Conservation (phyloP, 192 early-diverging fungal species). For the Geranomyces michiganensis region DNA sequence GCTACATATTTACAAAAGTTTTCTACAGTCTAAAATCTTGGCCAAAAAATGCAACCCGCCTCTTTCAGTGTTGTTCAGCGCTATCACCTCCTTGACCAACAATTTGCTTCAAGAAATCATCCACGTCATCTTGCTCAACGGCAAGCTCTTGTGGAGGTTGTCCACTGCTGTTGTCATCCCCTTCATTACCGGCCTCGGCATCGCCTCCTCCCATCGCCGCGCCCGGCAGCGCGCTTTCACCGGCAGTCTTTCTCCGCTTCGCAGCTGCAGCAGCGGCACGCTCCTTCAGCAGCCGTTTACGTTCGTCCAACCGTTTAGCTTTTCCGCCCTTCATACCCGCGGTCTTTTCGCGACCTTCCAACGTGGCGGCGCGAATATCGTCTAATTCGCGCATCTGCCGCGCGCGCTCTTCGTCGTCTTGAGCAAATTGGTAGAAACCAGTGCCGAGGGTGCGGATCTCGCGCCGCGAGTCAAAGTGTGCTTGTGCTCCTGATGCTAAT, state of each 20-base stretch:
- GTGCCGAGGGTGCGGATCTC: conserved; percentile 71
- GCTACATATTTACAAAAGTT: too few relatives aligned
- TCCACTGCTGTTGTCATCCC: background rate
- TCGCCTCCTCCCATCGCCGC: background rate
- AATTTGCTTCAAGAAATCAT: background rate
- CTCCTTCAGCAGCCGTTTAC: conserved; percentile 35
- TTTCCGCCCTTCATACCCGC: conserved; percentile 23
- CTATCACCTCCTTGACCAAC: background rate
- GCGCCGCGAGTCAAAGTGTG: conserved; percentile 49
- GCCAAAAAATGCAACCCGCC: too few relatives aligned
- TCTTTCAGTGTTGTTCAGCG: too few relatives aligned
- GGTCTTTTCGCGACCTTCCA: conserved; percentile 21
- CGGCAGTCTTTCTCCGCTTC: conserved; percentile 18
- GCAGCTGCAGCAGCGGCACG: conserved; percentile 4
- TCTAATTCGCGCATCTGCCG: conserved; percentile 66
- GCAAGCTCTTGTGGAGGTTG: background rate
- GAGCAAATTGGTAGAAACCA: conserved; percentile 70
- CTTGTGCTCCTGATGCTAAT: background rate
- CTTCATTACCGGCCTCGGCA: background rate
- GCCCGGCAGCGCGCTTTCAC: background rate
- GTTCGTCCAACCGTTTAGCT: conserved; percentile 44
- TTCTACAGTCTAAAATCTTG: too few relatives aligned
- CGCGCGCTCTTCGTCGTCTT: conserved; percentile 62
- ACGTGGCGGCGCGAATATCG: conserved; percentile 52
- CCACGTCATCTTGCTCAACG: background rate